Percentiles rank a stretch among this genome's conserved stretches.
Conservation (phyloP, 2,329 filamentous ascomycete genomes). For the Fusarium metavorans region DNA sequence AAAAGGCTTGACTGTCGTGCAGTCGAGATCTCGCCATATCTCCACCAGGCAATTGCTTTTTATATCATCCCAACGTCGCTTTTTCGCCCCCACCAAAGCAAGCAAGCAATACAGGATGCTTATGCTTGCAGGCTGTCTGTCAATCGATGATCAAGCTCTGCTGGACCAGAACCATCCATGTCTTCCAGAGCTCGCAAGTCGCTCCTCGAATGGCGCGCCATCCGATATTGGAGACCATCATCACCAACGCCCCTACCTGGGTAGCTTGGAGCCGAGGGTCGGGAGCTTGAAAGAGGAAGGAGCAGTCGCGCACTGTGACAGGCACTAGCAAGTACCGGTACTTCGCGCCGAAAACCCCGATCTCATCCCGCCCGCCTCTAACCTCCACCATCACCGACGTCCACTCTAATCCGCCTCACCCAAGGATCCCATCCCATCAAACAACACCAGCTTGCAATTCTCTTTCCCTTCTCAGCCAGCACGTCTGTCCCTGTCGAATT, state of each 20-base stretch:
- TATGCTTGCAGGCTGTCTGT: not conserved
- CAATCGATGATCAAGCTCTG: not conserved
- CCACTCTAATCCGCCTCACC: slow-evolving; percentile 14
- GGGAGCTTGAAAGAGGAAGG: slow-evolving; percentile 23
- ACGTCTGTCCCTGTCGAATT: not conserved
- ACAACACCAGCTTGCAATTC: slow-evolving; percentile 13
- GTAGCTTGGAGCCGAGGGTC: slow-evolving; percentile 18
- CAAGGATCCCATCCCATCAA: slow-evolving; percentile 1
- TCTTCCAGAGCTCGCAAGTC: slow-evolving; percentile 36
- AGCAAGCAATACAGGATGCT: not conserved
- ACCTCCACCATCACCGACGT: slow-evolving; percentile 23
- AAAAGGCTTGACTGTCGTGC: not conserved
- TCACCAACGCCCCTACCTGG: not conserved
- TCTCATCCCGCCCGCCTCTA: slow-evolving; percentile 36
- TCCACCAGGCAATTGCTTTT: slow-evolving; percentile 8
- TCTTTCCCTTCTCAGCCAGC: not conserved
- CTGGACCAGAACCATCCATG: not conserved
- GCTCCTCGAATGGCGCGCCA: slow-evolving; percentile 27
- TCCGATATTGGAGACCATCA: slow-evolving; percentile 20
- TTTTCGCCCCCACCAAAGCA: not conserved
- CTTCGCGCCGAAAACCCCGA: slow-evolving; percentile 36
- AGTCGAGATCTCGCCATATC: slow-evolving; percentile 9
- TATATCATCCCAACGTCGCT: not conserved
- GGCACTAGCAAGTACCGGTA: slow-evolving; percentile 39
- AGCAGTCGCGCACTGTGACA: slow-evolving; percentile 39